Conservation (phyloP, 129 eudicot genomes). For the Escallonia herrerae region DNA sequence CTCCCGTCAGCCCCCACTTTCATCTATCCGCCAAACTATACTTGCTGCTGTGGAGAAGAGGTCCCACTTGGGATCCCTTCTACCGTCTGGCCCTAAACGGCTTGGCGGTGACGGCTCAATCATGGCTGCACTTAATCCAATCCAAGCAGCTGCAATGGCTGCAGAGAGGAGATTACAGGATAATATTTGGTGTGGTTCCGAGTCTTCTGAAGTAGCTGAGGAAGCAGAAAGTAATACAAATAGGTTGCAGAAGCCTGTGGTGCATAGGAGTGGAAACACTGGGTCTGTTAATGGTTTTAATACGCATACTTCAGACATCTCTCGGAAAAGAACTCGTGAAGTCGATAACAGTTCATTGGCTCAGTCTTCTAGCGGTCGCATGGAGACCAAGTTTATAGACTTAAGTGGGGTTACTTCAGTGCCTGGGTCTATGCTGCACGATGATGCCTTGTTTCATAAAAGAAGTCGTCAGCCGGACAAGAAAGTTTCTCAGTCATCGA, state of each 20-base stretch:
- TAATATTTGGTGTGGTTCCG: conserved; percentile 85
- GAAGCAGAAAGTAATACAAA: conserved; percentile 35
- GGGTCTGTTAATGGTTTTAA: conserved; percentile 12
- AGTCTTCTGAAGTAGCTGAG: conserved; percentile 30
- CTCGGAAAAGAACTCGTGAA: conserved; percentile 43
- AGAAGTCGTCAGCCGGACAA: conserved; percentile 19
- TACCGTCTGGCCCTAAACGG: conserved; percentile 73
- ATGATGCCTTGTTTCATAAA: conserved; percentile 9
- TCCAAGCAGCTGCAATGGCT: conserved; percentile 99
- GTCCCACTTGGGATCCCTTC: conserved; percentile 38
- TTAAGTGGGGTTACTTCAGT: conserved; percentile 16
- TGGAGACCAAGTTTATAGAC: conserved; percentile 33
- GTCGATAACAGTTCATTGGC: conserved; percentile 8
- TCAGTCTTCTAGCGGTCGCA: conserved; percentile 1
- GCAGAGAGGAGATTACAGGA: conserved; percentile 91
- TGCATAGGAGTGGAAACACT: conserved; percentile 24
- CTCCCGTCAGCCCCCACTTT: conserved; percentile 50
- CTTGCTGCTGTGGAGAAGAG: conserved; percentile 71
- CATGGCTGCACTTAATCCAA: conserved; percentile 66
- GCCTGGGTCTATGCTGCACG: conserved; percentile 13
- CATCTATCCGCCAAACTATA: conserved; percentile 57
- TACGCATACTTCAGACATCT: conserved; percentile 16
- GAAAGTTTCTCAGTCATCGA: not conserved
- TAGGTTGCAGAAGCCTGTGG: conserved; percentile 20
- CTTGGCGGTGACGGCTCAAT: conserved; percentile 82